These are phyloP conservation scores for Dalbergia cultrata DNA, from an alignment of 306 rosid species.

Conservation along the genomic window DNA sequence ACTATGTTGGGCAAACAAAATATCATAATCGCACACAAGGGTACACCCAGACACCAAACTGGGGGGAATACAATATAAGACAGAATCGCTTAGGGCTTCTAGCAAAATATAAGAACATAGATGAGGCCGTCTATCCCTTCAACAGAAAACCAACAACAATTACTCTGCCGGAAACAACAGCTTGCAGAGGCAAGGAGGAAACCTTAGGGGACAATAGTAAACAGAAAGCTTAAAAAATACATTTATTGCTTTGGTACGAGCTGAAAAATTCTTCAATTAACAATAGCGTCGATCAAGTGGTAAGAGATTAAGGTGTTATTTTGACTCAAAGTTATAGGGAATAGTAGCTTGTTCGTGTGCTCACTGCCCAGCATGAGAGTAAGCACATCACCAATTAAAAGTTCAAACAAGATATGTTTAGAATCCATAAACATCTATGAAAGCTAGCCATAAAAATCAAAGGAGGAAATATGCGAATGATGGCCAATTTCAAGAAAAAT, in stretches of 20 bases:
- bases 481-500: conserved; percentile 13
- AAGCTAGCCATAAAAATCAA: neutral
- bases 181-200: conserved; percentile 17
- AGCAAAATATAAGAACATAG: neutral
- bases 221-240: neutral
- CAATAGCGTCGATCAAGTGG: conserved; percentile 12
- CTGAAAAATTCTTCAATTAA: conserved; percentile 2
- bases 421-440: neutral
- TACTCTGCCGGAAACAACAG: conserved; percentile 4
- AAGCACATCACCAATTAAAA: conserved; percentile 4
- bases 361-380: neutral
- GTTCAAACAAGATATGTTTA: neutral
- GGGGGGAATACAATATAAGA: neutral
- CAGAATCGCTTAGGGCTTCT: neutral
- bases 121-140: neutral
- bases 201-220: neutral
- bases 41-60: neutral
- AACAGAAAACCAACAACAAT: conserved; percentile 7
- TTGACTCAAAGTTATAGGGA: neutral
- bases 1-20: conserved; percentile 19
- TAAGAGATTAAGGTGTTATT: neutral
- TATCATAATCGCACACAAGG: neutral
- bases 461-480: neutral
- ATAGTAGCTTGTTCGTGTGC: conserved; percentile 7
- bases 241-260: neutral